Evolutionary conservation across 306 rosid species (phyloP).

Genomic region (Lathyrus aphaca): DNA sequence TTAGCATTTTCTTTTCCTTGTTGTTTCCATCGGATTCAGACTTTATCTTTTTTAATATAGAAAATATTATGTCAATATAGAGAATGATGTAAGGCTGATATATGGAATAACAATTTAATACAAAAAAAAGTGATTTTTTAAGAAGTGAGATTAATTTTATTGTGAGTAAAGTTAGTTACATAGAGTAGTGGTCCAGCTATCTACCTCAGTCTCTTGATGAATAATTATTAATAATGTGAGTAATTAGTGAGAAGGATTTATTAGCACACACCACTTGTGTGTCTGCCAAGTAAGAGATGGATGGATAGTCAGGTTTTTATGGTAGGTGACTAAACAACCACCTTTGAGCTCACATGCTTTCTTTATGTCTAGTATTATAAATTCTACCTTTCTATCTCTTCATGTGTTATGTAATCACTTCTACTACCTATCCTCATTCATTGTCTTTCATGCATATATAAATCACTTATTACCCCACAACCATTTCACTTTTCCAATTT

Average conservation of each 20-base stretch:
- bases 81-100: slow-evolving; percentile 37
- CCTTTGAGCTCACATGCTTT: slow-evolving; percentile 72
- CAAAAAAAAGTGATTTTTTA: slow-evolving; percentile 6
- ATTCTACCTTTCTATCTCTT: slow-evolving; percentile 47
- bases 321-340: slow-evolving; percentile 99
- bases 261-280: slow-evolving; percentile 55
- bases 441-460: slow-evolving; percentile 61
- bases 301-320: slow-evolving; percentile 78
- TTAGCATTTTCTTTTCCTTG: slow-evolving; percentile 12
- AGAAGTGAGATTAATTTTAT: slow-evolving; percentile 20
- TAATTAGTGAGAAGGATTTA: slow-evolving; percentile 51
- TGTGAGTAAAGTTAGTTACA: slow-evolving; percentile 30
- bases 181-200: slow-evolving; percentile 50
- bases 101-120: slow-evolving; percentile 15
- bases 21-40: slow-evolving; percentile 37
- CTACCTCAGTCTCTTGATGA: slow-evolving; percentile 35
- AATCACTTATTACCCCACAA: slow-evolving; percentile 46
- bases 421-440: slow-evolving; percentile 55
- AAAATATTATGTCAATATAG: background rate
- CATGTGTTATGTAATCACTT: slow-evolving; percentile 46
- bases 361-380: slow-evolving; percentile 48
- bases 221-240: slow-evolving; percentile 41
- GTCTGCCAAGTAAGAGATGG: slow-evolving; percentile 52
- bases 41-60: background rate
- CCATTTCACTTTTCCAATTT: slow-evolving; percentile 45